These are phyloP conservation scores for Rhizophora mangle DNA, from an alignment of 345 rosid species.

Conservation along the genomic window DNA sequence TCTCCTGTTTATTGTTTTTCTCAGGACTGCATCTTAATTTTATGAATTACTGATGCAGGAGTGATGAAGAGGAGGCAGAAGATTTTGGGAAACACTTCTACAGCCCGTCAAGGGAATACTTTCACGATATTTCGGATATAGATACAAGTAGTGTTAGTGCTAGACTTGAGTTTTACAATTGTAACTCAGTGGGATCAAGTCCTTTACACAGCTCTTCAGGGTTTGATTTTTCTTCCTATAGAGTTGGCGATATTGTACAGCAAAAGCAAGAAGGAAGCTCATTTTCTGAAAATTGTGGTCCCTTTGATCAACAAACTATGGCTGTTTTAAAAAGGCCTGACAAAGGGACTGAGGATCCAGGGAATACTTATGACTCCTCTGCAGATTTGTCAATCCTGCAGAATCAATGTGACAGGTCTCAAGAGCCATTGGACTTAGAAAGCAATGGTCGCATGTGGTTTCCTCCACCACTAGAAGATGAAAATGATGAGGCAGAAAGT, in stretches of 20 bases:
- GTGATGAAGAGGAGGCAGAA: slow-evolving; percentile 73
- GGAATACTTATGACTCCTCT: slow-evolving; percentile 46
- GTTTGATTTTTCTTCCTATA: slow-evolving; percentile 73
- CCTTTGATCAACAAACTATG: slow-evolving; percentile 51
- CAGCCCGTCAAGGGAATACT: slow-evolving; percentile 66
- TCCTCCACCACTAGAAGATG: slow-evolving; percentile 90
- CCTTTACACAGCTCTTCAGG: slow-evolving; percentile 88
- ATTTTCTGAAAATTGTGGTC: slow-evolving; percentile 38
- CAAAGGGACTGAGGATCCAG: slow-evolving; percentile 41
- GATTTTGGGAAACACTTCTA: slow-evolving; percentile 51
- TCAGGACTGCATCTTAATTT: neutral
- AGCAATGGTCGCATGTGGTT: slow-evolving; percentile 80
- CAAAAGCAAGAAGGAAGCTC: slow-evolving; percentile 60
- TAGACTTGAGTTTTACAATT: slow-evolving; percentile 68
- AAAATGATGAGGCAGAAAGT: slow-evolving; percentile 71
- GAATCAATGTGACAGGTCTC: slow-evolving; percentile 40
- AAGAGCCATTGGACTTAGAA: slow-evolving; percentile 73
- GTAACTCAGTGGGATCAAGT: slow-evolving; percentile 70
- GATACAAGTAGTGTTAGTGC: slow-evolving; percentile 79
- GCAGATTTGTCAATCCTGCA: slow-evolving; percentile 34
- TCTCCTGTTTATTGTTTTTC: neutral
- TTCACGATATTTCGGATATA: slow-evolving; percentile 61
- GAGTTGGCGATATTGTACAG: slow-evolving; percentile 71
- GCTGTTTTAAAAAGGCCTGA: slow-evolving; percentile 54
- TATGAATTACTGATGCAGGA: slow-evolving; percentile 42